Evolutionary conservation across 805 yeast species (phyloP).

Genomic region (Naumovozyma dairenensis): DNA sequence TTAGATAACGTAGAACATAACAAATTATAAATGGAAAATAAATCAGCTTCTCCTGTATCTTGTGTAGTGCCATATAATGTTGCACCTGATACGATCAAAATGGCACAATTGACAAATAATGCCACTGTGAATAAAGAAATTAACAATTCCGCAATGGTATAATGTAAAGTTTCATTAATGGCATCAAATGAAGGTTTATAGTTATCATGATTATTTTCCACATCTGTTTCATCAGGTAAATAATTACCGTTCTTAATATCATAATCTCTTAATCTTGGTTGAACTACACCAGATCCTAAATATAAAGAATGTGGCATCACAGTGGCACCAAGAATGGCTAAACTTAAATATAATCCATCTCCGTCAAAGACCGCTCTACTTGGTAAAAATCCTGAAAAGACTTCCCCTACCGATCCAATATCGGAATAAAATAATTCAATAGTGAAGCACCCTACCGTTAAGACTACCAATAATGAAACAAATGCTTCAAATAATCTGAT

Average conservation of each 20-base stretch:
- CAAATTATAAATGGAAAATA: slow-evolving; percentile 68
- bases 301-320: slow-evolving; percentile 92
- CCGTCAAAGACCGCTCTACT: slow-evolving; percentile 40
- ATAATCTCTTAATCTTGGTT: slow-evolving; percentile 70
- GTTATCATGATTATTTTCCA: slow-evolving; percentile 30
- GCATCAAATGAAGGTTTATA: slow-evolving; percentile 80
- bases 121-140: slow-evolving; percentile 84
- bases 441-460: slow-evolving; percentile 79
- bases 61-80: slow-evolving; percentile 50
- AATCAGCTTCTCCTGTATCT: slow-evolving; percentile 65
- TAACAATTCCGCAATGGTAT: slow-evolving; percentile 73
- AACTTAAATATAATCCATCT: slow-evolving; percentile 63
- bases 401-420: slow-evolving; percentile 42
- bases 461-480: slow-evolving; percentile 66
- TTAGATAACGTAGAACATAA: slow-evolving; percentile 54
- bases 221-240: slow-evolving; percentile 30
- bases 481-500: slow-evolving; percentile 73
- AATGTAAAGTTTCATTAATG: slow-evolving; percentile 68
- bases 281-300: slow-evolving; percentile 82
- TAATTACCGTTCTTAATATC: slow-evolving; percentile 62
- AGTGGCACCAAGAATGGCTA: slow-evolving; percentile 88
- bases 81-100: slow-evolving; percentile 87
- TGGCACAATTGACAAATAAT: slow-evolving; percentile 80
- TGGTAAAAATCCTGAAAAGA: slow-evolving; percentile 61
- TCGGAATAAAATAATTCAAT: slow-evolving; percentile 68